Evolutionary conservation across 2,329 filamentous ascomycete species (phyloP).

Genomic region (Metarhizium guizhouense): DNA sequence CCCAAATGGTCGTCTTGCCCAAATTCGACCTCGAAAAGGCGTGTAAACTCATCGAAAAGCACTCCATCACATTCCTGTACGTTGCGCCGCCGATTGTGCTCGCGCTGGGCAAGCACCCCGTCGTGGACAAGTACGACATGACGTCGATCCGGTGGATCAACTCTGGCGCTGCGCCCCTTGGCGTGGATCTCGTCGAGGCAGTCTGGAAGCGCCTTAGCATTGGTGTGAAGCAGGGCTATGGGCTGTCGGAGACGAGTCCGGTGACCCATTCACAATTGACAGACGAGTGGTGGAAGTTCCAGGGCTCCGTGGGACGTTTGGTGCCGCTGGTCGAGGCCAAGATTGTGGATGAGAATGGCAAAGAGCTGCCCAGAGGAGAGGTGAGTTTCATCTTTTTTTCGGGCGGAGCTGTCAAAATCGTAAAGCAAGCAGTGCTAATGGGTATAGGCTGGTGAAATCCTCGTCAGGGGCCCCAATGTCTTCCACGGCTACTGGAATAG

Average conservation of each 20-base stretch:
- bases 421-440: constrained; percentile 7
- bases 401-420: too few relatives aligned
- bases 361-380: constrained; percentile 45
- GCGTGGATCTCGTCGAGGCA: constrained; percentile 66
- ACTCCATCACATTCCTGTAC: constrained; percentile 69
- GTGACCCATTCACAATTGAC: constrained; percentile 66
- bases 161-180: constrained; percentile 79
- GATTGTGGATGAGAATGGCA: constrained; percentile 58
- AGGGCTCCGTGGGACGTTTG: constrained; percentile 71
- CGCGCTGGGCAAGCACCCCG: constrained; percentile 68
- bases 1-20: constrained; percentile 60
- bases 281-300: constrained; percentile 65
- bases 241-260: constrained; percentile 78
- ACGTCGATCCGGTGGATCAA: constrained; percentile 74
- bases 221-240: constrained; percentile 87
- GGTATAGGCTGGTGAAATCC: constrained; percentile 48
- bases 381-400: constrained; percentile 12
- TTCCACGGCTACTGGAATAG: constrained; percentile 75
- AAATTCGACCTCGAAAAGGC: constrained; percentile 75
- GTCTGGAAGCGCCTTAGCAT: constrained; percentile 67
- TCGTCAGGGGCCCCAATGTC: constrained; percentile 71
- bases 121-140: constrained; percentile 73
- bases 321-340: constrained; percentile 73
- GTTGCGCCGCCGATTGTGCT: constrained; percentile 80
- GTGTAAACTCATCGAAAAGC: constrained; percentile 66